Evolutionary conservation across 768 basidiomycete genomes (phyloP).

Genomic region (Lentinula sp.): DNA sequence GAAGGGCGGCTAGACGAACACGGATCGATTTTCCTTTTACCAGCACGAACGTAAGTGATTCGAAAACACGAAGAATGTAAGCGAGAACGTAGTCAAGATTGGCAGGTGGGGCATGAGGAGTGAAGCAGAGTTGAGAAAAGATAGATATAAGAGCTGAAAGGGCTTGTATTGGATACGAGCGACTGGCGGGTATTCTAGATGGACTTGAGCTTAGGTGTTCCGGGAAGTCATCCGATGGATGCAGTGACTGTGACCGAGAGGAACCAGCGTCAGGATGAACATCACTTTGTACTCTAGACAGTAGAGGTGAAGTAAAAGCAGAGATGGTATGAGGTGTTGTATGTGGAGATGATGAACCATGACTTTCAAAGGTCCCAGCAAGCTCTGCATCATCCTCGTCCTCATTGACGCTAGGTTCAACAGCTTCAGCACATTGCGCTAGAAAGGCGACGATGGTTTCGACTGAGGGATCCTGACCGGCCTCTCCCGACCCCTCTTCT

Average conservation of each 20-base stretch:
- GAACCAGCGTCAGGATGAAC: slow-evolving; percentile 57
- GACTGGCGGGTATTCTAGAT: slow-evolving; percentile 14
- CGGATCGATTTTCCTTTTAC: slow-evolving; percentile 42
- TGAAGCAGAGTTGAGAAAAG: slow-evolving; percentile 69
- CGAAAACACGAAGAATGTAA: slow-evolving; percentile 51
- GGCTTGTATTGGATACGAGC: slow-evolving; percentile 46
- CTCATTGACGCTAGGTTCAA: slow-evolving; percentile 31
- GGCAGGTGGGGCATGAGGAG: slow-evolving; percentile 53
- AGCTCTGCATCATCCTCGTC: slow-evolving; percentile 38
- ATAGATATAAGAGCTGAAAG: slow-evolving; percentile 57
- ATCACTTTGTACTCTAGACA: slow-evolving; percentile 58
- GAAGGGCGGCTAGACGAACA: slow-evolving; percentile 67
- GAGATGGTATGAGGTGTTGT: neutral
- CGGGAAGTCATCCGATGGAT: slow-evolving; percentile 32
- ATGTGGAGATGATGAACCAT: slow-evolving; percentile 25
- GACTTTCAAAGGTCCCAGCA: slow-evolving; percentile 32
- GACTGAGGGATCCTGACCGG: neutral
- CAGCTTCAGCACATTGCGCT: slow-evolving; percentile 15
- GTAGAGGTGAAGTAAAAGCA: slow-evolving; percentile 38
- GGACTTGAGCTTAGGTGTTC: slow-evolving; percentile 21
- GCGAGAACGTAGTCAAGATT: slow-evolving; percentile 38
- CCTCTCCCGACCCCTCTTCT: neutral
- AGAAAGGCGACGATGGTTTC: slow-evolving; percentile 33
- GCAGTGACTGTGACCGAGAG: slow-evolving; percentile 55
- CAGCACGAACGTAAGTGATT: slow-evolving; percentile 42